A percentile compares a stretch with the other conserved stretches of the same genome.
Evolutionary conservation across 2,329 filamentous ascomycete genomes (phyloP).

Genomic region (Cercospora beticola): DNA sequence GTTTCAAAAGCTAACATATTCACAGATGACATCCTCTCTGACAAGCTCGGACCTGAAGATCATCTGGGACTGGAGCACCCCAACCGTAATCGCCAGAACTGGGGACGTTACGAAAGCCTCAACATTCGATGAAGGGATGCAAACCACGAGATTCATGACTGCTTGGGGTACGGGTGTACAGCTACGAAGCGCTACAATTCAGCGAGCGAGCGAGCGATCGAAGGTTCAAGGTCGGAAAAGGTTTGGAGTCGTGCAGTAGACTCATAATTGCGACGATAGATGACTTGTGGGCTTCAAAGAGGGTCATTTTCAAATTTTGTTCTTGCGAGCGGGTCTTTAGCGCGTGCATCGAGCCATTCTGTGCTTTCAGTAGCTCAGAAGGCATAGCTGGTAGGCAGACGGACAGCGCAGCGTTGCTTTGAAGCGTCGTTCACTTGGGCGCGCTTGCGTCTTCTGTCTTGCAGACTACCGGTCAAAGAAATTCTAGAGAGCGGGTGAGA

Average conservation of each 20-base stretch:
- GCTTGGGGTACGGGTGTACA: slow-evolving; percentile 8
- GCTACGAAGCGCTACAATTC: slow-evolving; percentile 3
- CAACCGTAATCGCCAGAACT: slow-evolving; percentile 60
- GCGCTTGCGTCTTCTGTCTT: neutral
- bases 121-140: slow-evolving; percentile 55
- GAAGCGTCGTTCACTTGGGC: neutral
- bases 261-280: slow-evolving; percentile 2
- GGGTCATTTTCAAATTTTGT: neutral
- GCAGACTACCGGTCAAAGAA: neutral
- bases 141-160: neutral
- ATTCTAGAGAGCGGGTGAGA: neutral
- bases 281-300: neutral
- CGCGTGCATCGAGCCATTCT: neutral
- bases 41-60: slow-evolving; percentile 45
- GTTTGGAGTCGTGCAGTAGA: neutral
- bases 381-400: neutral
- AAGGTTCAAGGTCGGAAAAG: neutral
- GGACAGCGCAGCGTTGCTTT: neutral
- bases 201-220: neutral
- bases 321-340: neutral
- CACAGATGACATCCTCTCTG: slow-evolving; percentile 49
- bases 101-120: slow-evolving; percentile 61
- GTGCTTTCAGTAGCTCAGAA: neutral
- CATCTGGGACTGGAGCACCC: slow-evolving; percentile 59
- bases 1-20: slow-evolving; percentile 16